phyloP scores from a whole-genome alignment of 768 basidiomycete genomes.

The Lentinula detonsa region DNA sequence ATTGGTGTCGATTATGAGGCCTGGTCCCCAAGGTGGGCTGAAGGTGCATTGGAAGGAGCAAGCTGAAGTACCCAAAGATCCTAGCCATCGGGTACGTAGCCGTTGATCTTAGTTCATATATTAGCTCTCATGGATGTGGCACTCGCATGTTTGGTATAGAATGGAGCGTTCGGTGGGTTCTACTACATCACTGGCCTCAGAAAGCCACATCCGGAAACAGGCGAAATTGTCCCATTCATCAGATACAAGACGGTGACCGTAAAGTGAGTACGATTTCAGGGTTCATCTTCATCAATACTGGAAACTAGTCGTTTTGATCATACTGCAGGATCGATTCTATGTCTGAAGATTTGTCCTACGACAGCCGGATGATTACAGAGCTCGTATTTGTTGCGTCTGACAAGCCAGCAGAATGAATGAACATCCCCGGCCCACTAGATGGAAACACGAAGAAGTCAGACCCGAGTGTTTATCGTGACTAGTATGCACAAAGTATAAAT shows the following conservation, averaged over 20 bases:
- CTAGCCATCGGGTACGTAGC: constrained; percentile 36
- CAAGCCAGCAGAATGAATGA: constrained; percentile 17
- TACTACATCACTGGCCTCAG: constrained; percentile 47
- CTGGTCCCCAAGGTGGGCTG: constrained; percentile 30
- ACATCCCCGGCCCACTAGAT: neutral
- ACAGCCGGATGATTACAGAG: constrained; percentile 44
- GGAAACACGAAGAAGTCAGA: neutral
- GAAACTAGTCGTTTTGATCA: no score
- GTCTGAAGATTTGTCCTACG: constrained; percentile 23
- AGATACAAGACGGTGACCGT: constrained; percentile 49
- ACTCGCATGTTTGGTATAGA: constrained; percentile 24
- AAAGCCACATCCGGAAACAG: constrained; percentile 27
- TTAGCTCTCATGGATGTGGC: neutral
- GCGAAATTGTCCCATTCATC: constrained; percentile 29
- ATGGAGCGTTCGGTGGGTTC: constrained; percentile 42
- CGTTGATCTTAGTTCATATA: neutral
- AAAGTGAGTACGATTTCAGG: constrained; percentile 27
- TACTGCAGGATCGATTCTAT: constrained; percentile 35
- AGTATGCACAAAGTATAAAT: neutral
- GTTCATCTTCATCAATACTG: neutral
- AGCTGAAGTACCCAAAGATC: constrained; percentile 37
- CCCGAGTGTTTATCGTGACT: neutral
- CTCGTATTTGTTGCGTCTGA: constrained; percentile 47
- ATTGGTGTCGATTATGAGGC: constrained; percentile 37
- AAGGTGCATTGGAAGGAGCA: constrained; percentile 43